Conservation (phyloP, 2,329 filamentous ascomycete genomes). For the Hymenoscyphus occultus region DNA sequence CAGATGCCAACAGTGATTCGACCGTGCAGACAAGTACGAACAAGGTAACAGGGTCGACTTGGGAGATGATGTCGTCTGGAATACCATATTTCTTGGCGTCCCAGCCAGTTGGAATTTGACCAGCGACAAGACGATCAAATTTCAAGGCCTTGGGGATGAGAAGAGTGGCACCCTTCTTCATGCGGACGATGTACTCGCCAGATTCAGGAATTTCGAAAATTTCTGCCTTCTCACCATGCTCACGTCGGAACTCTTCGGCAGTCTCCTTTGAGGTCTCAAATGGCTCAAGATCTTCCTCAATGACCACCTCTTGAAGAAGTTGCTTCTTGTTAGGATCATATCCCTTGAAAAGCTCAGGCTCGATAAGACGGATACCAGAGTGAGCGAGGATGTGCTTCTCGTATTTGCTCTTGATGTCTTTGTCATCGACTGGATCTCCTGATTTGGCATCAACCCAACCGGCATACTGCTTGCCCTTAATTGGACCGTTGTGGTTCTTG, state of each 20-base stretch:
- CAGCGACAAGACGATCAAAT: conserved; percentile 95
- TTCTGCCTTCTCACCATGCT: conserved; percentile 97
- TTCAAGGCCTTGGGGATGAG: conserved; percentile 96
- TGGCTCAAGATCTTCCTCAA: conserved; percentile 93
- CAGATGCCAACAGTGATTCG: conserved; percentile 84
- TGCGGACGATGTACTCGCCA: conserved; percentile 88
- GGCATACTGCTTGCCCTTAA: conserved; percentile 95
- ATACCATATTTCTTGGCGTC: conserved; percentile 94
- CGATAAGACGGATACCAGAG: conserved; percentile 94
- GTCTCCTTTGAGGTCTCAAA: conserved; percentile 98
- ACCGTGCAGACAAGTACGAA: conserved; percentile 93
- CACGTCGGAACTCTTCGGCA: conserved; percentile 92
- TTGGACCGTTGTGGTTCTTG: conserved; percentile 93
- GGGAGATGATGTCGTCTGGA: conserved; percentile 94
- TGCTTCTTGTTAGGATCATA: conserved; percentile 99
- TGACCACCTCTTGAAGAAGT: conserved; percentile 94
- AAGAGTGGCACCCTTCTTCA: conserved; percentile 93
- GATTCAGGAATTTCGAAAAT: conserved; percentile 93
- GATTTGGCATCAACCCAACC: conserved; percentile 96
- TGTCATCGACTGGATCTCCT: conserved; percentile 93
- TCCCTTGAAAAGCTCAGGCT: conserved; percentile 93
- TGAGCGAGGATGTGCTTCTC: conserved; percentile 96
- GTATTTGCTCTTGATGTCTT: conserved; percentile 96
- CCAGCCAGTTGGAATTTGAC: conserved; percentile 96
- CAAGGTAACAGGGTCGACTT: conserved; percentile 94